Evolutionary conservation across 202 grass and related monocot genomes (phyloP).

Genomic region (Schoenoplectus triqueter): DNA sequence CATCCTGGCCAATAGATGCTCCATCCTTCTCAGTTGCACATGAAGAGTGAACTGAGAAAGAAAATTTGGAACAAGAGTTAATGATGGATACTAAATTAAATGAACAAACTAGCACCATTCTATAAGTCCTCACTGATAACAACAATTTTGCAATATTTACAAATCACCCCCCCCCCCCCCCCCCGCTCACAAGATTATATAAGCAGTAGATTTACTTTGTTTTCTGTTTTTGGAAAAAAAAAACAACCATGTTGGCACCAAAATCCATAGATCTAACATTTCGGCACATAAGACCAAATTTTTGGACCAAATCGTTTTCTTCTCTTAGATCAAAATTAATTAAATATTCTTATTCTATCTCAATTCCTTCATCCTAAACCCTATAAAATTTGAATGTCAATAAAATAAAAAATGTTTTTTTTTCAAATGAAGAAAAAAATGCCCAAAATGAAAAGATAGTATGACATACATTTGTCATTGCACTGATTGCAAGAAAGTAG

Average conservation of each 20-base stretch:
- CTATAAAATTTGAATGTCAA: neutral
- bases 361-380: constrained; percentile 2
- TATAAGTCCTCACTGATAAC: neutral
- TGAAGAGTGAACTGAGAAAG: constrained; percentile 23
- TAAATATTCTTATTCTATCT: neutral
- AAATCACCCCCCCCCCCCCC: neutral
- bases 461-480: constrained; percentile 73
- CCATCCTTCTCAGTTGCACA: constrained; percentile 16
- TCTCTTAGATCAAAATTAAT: neutral
- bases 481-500: constrained; percentile 75
- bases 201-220: neutral
- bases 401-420: constrained; percentile 20
- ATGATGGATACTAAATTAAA: constrained; percentile 11
- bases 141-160: neutral
- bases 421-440: constrained; percentile 21
- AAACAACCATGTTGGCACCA: neutral
- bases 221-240: neutral
- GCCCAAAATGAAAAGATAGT: constrained; percentile 39
- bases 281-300: constrained; percentile 15
- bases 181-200: neutral
- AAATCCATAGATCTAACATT: neutral
- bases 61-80: constrained; percentile 16
- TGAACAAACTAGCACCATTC: neutral
- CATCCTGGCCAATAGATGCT: constrained; percentile 20
- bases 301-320: neutral